These are phyloP conservation scores for Raffaelea arxii DNA, from an alignment of 2,329 filamentous ascomycete genomes.

Conservation along the genomic window DNA sequence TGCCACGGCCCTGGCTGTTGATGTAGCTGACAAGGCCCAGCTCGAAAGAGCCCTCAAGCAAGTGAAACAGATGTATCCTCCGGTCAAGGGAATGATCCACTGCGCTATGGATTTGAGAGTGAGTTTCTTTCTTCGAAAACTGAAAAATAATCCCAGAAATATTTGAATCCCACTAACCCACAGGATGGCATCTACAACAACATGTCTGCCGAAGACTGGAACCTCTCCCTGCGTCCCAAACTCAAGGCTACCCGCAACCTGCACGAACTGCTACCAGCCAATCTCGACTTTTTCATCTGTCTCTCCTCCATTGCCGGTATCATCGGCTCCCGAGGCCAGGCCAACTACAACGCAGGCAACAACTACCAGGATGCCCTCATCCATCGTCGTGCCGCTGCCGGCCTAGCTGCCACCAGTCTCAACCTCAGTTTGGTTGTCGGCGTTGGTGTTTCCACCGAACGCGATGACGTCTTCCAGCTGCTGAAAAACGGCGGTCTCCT, in stretches of 20 bases:
- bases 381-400: conserved; percentile 22
- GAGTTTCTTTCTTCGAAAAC: too few species aligned
- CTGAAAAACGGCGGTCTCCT: background rate
- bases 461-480: background rate
- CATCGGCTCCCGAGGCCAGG: conserved; percentile 25
- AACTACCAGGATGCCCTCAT: conserved; percentile 30
- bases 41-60: background rate
- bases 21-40: conserved; percentile 9
- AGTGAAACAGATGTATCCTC: background rate
- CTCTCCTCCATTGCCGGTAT: conserved; percentile 19
- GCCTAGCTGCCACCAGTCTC: conserved; percentile 27
- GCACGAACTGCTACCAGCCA: conserved; percentile 14
- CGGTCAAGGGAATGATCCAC: background rate
- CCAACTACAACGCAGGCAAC: conserved; percentile 31
- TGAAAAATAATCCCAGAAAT: background rate
- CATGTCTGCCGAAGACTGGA: conserved; percentile 4
- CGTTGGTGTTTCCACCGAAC: background rate
- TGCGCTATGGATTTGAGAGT: background rate
- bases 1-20: conserved; percentile 3
- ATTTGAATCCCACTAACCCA: background rate
- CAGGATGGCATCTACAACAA: conserved; percentile 8
- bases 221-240: conserved; percentile 18
- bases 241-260: conserved; percentile 22
- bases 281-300: conserved; percentile 21
- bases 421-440: conserved; percentile 23